These are phyloP conservation scores for Alternaria ventricosa DNA, from an alignment of 2,329 filamentous ascomycete genomes.

Conservation along the genomic window DNA sequence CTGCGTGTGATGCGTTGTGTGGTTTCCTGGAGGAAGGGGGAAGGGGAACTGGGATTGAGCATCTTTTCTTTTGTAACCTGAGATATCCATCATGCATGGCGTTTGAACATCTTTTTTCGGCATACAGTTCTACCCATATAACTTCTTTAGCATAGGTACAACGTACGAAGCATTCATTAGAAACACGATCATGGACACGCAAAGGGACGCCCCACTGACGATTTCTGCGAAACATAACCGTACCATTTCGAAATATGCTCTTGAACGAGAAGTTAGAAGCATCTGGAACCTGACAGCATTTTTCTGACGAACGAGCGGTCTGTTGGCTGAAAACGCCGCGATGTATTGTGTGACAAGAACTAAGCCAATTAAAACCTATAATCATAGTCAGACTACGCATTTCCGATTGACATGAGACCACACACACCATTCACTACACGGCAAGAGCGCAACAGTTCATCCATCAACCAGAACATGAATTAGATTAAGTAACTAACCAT, in stretches of 20 bases:
- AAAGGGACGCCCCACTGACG: too few relatives aligned
- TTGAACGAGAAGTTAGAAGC: too few relatives aligned
- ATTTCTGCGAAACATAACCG: too few relatives aligned
- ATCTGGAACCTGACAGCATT: too few relatives aligned
- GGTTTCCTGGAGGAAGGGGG: not conserved
- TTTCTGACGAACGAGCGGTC: too few relatives aligned
- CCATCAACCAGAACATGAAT: not conserved
- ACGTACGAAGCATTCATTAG: not conserved
- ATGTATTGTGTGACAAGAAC: too few relatives aligned
- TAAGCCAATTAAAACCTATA: too few relatives aligned
- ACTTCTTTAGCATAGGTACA: not conserved
- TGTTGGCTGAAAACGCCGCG: too few relatives aligned
- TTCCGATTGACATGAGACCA: too few relatives aligned
- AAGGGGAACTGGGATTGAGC: not conserved
- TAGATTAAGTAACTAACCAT: conserved; percentile 10
- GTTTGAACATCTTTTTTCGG: not conserved
- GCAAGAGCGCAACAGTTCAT: not conserved
- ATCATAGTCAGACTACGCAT: too few relatives aligned
- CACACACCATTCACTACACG: not conserved
- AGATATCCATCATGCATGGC: conserved; percentile 9
- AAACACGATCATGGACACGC: not conserved
- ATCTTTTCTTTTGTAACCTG: not conserved
- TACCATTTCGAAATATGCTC: too few relatives aligned
- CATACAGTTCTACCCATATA: not conserved
- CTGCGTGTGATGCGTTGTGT: not conserved